Conservation (phyloP, 2,329 filamentous ascomycete species). For the Fusarium sp. region DNA sequence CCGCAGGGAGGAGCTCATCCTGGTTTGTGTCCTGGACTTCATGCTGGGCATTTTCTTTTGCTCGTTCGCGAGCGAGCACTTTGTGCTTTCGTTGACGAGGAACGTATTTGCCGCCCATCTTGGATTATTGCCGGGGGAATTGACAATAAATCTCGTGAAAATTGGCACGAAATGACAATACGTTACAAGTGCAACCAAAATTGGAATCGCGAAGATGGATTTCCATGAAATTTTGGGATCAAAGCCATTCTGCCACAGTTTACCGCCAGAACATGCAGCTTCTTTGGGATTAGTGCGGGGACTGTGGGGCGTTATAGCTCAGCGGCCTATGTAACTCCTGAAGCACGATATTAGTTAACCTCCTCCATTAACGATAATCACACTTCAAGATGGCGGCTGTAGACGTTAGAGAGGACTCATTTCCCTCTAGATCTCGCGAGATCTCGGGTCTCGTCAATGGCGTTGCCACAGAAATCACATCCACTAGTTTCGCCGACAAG, state of each 20-base stretch:
- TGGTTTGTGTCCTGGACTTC: constrained; percentile 54
- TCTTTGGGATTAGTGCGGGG: constrained; percentile 52
- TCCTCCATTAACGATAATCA: constrained; percentile 18
- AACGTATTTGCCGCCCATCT: constrained; percentile 67
- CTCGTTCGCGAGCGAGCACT: constrained; percentile 71
- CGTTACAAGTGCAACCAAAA: constrained; percentile 23
- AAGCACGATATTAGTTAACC: constrained; percentile 6
- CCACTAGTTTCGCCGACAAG: constrained; percentile 85
- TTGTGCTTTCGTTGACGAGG: constrained; percentile 75
- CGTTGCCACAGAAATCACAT: constrained; percentile 76
- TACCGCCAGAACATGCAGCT: constrained; percentile 51
- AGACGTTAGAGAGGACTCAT: constrained; percentile 65
- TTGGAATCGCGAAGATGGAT: constrained; percentile 19
- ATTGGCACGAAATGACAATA: constrained; percentile 24
- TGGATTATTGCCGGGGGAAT: constrained; percentile 13
- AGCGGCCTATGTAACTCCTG: constrained; percentile 6
- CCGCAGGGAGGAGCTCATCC: constrained; percentile 47
- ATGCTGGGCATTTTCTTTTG: constrained; percentile 55
- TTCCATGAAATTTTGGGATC: constrained; percentile 51
- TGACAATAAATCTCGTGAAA: constrained; percentile 19
- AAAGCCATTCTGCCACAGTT: constrained; percentile 49
- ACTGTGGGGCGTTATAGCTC: constrained; percentile 32
- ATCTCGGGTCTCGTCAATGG: constrained; percentile 72
- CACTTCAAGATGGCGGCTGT: constrained; percentile 52
- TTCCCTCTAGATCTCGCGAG: constrained; percentile 73